Base-by-base conservation (phyloP, 148 eudicot genomes). In the Rheum nobile region DNA sequence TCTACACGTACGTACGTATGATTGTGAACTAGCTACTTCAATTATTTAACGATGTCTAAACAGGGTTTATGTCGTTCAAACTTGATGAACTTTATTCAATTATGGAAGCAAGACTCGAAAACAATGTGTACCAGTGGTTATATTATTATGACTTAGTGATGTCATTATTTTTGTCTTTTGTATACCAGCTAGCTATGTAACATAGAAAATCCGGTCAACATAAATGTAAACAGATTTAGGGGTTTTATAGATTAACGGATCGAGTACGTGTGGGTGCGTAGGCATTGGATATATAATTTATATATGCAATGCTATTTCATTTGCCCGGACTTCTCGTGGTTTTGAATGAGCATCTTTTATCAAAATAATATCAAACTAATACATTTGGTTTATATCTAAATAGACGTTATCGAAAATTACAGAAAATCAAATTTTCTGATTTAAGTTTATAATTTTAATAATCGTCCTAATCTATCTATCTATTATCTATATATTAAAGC, bases 201-300 rank as follows among this genome's bases (percentile, higher is more conserved):
- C 22, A 32, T 63, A 63, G 4, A 34, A 0, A 26, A 7, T n/a
- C 28, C 17, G 19, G 67, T 59, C 67, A 59, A 59, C 26, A 28
- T n/a, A 26, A 59, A 59, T 63, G 39, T 65, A 34, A 65, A 65
- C 70, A 65, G 17, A 59, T 29, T 59, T 59, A 26, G 16, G 67
- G 35, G 34, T 28, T 59, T 24, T 65, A 65, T 65, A 31, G 6
- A 16, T 34, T 32, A 31, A n/a, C 6, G 21, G 70, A 32, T 31
- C 39, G 70, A 16, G 22, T 65, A 65, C 70, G 41, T 65, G 70
- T 65, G 41, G 38, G 2, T 65, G 41, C 70, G 70, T 63, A 32
- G 4, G 67, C 34, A 28, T 28, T 57, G 26, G 26, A 50, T n/a
- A 47, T 47, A 3, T n/a, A 48, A n/a, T n/a, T 43, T 12, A 43